These are phyloP conservation scores for Galeopsis tetrahit DNA, from an alignment of 257 asterid species.

Conservation along the genomic window DNA sequence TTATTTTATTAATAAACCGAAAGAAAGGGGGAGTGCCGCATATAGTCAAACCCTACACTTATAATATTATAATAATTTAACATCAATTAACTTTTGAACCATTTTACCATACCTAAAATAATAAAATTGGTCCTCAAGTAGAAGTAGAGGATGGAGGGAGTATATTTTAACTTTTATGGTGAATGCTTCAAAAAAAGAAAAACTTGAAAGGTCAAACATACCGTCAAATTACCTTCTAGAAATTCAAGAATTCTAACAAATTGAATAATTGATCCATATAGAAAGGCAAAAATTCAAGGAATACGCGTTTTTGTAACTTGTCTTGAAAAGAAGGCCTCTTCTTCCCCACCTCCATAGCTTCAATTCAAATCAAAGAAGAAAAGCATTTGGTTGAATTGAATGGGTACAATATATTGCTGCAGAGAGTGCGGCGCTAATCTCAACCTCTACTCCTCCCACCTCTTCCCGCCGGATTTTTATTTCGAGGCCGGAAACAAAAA, in stretches of 20 bases:
- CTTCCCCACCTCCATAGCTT: not conserved
- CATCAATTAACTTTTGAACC: no score
- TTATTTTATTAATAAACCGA: no score
- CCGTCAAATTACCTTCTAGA: no score
- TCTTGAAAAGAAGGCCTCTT: not conserved
- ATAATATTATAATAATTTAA: no score
- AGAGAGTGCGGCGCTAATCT: conserved; percentile 79
- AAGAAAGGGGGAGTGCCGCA: no score
- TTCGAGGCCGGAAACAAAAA: conserved; percentile 96
- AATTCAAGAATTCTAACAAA: not conserved
- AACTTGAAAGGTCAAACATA: no score
- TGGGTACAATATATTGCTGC: conserved; percentile 82
- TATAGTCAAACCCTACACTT: no score
- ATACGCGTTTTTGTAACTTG: conserved; percentile 29
- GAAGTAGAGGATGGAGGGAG: no score
- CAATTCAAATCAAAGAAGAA: not conserved
- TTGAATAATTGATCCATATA: not conserved
- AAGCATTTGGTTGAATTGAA: conserved; percentile 18
- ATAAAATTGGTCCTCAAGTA: no score
- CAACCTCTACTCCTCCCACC: conserved; percentile 58
- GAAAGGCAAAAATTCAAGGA: conserved; percentile 25
- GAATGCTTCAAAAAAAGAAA: no score
- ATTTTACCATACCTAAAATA: no score
- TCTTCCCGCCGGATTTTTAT: conserved; percentile 78
- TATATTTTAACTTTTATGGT: no score